Evolutionary conservation across 257 asterid species (phyloP), one percentile per base, ranked within the genome.

Genomic region (Solanum rostratum): DNA sequence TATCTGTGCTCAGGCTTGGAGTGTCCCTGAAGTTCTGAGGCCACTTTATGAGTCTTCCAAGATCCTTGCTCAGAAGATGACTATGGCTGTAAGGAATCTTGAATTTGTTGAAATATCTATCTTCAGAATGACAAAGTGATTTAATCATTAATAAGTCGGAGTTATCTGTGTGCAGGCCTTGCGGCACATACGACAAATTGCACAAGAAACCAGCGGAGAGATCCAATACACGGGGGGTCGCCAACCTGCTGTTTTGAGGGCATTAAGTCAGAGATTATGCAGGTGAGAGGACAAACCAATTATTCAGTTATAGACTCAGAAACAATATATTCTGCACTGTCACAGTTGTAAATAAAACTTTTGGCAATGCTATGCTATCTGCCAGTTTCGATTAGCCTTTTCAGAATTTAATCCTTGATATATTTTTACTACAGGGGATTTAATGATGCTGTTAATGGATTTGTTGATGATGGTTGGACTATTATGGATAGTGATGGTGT

Each of bases 21-120:
- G 93, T 85, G 97, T 97, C 84, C 99, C 99, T 19, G 99, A 97
- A 89, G 98, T 95, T 71, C 79, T 97, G 86, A 92, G 98, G 89
- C 98, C 99, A 37, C 98, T 95, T 11, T 97, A 97, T 80, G 99
- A 97, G 85, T 97, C 99, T n/a, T 97, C 98, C 69, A 95, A 92
- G 88, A 91, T 97, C 88, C 92, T 95, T 16, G 99, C 97, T 0
- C 99, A 97, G 90, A 95, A 94, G 91, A 94, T 92, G 98, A 97
- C 99, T 41, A 88, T 93, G 98, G 98, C 98, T 73, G 99, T 96
- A 84, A 84, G 94, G 43, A 79, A 16, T 82, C 71, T 79, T 43
- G 22, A 41, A 59, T 79, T 27, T 59, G 6, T 10, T 10, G 50
- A 22, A 24, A 65, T 29, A 66, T 22, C 9, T 10, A 24, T 49